Evolutionary conservation across 2,329 filamentous ascomycete genomes (phyloP).

Genomic region (Cercospora beticola): DNA sequence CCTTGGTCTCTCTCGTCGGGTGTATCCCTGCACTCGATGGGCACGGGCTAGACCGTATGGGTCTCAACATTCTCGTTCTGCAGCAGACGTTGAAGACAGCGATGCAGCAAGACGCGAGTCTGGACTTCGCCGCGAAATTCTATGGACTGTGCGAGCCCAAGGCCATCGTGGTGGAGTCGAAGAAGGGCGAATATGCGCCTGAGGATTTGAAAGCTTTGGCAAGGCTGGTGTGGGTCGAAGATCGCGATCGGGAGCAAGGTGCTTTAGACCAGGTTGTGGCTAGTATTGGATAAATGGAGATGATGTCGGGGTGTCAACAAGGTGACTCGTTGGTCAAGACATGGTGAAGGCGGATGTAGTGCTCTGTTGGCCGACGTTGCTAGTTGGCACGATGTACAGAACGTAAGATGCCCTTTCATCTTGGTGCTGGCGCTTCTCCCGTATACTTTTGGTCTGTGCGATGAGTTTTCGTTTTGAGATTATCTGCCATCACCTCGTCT

Average conservation of each 20-base stretch:
- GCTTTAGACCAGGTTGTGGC: constrained; percentile 27
- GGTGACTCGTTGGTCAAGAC: not conserved
- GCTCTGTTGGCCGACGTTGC: not conserved
- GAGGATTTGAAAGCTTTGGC: constrained; percentile 45
- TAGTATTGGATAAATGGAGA: constrained; percentile 19
- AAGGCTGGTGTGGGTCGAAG: constrained; percentile 37
- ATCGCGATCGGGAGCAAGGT: constrained; percentile 26
- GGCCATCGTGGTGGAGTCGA: constrained; percentile 40
- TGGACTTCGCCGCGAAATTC: constrained; percentile 65
- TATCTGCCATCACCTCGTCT: too few species aligned
- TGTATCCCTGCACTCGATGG: constrained; percentile 79
- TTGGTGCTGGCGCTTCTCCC: not conserved
- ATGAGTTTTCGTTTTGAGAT: too few species aligned
- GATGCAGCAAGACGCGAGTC: constrained; percentile 67
- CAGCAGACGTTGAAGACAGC: constrained; percentile 94
- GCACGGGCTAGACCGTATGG: constrained; percentile 80
- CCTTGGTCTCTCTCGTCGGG: constrained; percentile 68
- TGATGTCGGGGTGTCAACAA: not conserved
- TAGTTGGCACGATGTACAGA: not conserved
- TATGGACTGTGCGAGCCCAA: constrained; percentile 63
- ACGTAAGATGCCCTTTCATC: not conserved
- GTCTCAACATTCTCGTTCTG: constrained; percentile 88
- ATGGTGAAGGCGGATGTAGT: not conserved
- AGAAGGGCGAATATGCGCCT: constrained; percentile 36
- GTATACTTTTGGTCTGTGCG: too few species aligned